phyloP scores from a whole-genome alignment of 768 basidiomycete species.

The Russula emetica region DNA sequence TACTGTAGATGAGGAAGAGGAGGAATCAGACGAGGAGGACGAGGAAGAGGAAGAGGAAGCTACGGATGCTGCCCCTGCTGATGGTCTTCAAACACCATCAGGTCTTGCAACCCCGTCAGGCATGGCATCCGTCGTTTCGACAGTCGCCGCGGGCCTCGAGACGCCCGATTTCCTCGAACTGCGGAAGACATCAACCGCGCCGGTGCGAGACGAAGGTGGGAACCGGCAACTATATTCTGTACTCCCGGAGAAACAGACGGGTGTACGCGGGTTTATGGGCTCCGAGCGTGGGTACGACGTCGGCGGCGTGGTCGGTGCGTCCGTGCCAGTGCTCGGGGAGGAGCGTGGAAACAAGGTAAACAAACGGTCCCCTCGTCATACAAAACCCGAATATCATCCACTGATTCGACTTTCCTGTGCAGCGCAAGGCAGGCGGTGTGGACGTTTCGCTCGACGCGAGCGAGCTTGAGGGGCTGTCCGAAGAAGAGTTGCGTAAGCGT shows the following conservation, averaged over 20 bases:
- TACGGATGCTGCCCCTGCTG: slow-evolving; percentile 50
- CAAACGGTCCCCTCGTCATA: not conserved
- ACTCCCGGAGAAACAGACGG: slow-evolving; percentile 87
- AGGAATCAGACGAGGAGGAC: slow-evolving; percentile 62
- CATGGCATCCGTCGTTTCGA: slow-evolving; percentile 90
- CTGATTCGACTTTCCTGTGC: slow-evolving; percentile 8
- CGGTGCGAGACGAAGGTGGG: slow-evolving; percentile 52
- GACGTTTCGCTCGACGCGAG: slow-evolving; percentile 88
- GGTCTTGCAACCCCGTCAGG: slow-evolving; percentile 96
- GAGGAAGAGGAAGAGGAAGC: slow-evolving; percentile 56
- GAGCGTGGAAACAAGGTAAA: slow-evolving; percentile 84
- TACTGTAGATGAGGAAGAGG: slow-evolving; percentile 55
- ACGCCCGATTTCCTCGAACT: slow-evolving; percentile 97
- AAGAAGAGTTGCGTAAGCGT: slow-evolving; percentile 80
- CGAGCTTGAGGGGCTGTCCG: slow-evolving; percentile 85
- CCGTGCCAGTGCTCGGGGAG: slow-evolving; percentile 87
- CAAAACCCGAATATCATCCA: not conserved
- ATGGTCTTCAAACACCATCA: slow-evolving; percentile 89
- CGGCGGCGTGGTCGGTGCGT: slow-evolving; percentile 52
- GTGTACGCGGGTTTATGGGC: slow-evolving; percentile 90
- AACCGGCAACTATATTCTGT: slow-evolving; percentile 87
- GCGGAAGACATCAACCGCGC: slow-evolving; percentile 68
- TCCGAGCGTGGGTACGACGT: slow-evolving; percentile 96
- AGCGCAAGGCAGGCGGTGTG: slow-evolving; percentile 90
- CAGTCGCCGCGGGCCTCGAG: slow-evolving; percentile 94